Conservation (phyloP, 2,329 filamentous ascomycete species). For the Cladophialophora chaetospira region DNA sequence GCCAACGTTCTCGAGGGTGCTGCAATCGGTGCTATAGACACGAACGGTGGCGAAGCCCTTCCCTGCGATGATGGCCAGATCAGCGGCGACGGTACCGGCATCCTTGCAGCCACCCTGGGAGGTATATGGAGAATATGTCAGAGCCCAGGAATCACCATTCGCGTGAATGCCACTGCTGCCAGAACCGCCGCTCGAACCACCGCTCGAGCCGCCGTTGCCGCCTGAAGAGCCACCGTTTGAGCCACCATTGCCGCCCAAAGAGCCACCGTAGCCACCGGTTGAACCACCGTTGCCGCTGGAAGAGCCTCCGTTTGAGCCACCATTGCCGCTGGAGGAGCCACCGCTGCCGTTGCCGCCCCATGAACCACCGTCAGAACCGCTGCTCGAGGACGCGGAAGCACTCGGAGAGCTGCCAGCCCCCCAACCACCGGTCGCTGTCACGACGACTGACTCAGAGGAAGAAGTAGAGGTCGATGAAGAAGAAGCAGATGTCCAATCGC, state of each 20-base stretch:
- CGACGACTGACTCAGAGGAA: slow-evolving; percentile 1
- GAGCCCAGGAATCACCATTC: slow-evolving; percentile 62
- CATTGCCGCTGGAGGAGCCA: slow-evolving; percentile 22
- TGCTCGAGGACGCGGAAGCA: slow-evolving; percentile 10
- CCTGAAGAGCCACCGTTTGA: slow-evolving; percentile 20
- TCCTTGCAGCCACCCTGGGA: slow-evolving; percentile 64
- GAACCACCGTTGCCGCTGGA: slow-evolving; percentile 26
- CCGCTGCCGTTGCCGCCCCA: not conserved
- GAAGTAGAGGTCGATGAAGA: slow-evolving; percentile 1
- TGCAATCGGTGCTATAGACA: slow-evolving; percentile 91
- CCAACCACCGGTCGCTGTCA: slow-evolving; percentile 7
- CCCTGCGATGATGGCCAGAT: slow-evolving; percentile 63
- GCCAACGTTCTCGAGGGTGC: slow-evolving; percentile 74
- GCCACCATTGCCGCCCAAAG: slow-evolving; percentile 24
- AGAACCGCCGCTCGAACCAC: slow-evolving; percentile 1
- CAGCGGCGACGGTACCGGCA: slow-evolving; percentile 57
- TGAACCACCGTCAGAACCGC: no score
- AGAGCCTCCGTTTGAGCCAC: slow-evolving; percentile 19
- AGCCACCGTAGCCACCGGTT: slow-evolving; percentile 8
- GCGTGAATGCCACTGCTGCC: slow-evolving; percentile 31
- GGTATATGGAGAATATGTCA: slow-evolving; percentile 79
- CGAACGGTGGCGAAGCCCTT: slow-evolving; percentile 73
- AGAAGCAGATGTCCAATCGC: slow-evolving; percentile 18
- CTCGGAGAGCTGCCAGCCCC: slow-evolving; percentile 2
- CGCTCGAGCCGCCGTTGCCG: slow-evolving; percentile 26